Conservation (phyloP, 495 filamentous ascomycete genomes). For the Thozetella sp. region DNA sequence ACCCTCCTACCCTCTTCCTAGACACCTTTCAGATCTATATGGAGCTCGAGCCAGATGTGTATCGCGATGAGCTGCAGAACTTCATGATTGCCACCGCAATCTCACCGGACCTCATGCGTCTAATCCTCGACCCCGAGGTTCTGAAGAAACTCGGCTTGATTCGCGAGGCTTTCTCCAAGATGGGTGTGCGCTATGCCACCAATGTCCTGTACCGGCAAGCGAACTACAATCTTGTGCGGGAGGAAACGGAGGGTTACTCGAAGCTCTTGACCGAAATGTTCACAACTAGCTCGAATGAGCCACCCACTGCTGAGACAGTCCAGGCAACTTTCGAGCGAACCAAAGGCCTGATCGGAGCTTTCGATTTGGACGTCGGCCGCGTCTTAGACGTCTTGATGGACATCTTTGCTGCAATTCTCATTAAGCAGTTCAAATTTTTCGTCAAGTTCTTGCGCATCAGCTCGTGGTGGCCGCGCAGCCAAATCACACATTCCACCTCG, state of each 20-base stretch:
- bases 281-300: constrained; percentile 56
- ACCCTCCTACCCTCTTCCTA: constrained; percentile 73
- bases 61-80: constrained; percentile 41
- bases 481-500: constrained; percentile 24
- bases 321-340: constrained; percentile 55
- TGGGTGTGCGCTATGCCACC: constrained; percentile 85
- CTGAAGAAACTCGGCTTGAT: constrained; percentile 77
- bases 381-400: constrained; percentile 83
- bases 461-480: constrained; percentile 92
- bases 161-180: constrained; percentile 78
- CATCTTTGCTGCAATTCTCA: constrained; percentile 41
- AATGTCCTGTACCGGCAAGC: constrained; percentile 92
- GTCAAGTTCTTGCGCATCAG: constrained; percentile 87
- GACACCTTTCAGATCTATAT: constrained; percentile 78
- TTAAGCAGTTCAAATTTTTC: constrained; percentile 76
- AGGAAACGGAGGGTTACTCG: constrained; percentile 93
- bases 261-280: constrained; percentile 66
- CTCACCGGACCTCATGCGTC: constrained; percentile 71
- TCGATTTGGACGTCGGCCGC: constrained; percentile 73
- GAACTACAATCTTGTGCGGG: constrained; percentile 92
- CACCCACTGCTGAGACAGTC: constrained; percentile 47
- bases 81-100: constrained; percentile 74
- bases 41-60: constrained; percentile 58
- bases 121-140: constrained; percentile 76
- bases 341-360: constrained; percentile 66